Percentiles rank a stretch among this genome's conserved stretches.
phyloP scores from a whole-genome alignment of 1,284 basidiomycete genomes.

The Rhodotorula sp. region DNA sequence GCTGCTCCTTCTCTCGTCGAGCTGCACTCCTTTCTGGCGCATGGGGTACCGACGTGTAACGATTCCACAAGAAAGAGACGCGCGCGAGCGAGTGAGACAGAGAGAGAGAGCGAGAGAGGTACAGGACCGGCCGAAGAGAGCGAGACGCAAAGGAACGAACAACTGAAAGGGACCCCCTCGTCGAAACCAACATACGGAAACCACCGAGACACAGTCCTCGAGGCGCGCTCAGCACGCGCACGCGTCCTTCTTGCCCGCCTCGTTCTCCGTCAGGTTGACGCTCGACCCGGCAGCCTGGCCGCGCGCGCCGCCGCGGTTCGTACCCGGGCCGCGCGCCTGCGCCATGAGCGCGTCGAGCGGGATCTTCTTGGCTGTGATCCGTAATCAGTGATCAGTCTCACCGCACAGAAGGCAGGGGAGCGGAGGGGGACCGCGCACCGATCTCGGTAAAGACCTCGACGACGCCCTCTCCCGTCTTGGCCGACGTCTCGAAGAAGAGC shows the following conservation, averaged over 20 bases:
- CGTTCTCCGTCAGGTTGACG: constrained; percentile 73
- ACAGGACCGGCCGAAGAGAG: background rate
- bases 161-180: background rate
- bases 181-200: background rate
- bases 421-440: constrained; percentile 59
- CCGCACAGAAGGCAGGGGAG: background rate
- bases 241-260: constrained; percentile 67
- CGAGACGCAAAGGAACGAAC: background rate
- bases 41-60: too few relatives aligned
- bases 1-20: too few relatives aligned
- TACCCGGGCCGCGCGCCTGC: constrained; percentile 39
- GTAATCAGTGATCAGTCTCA: background rate
- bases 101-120: background rate
- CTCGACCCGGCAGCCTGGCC: constrained; percentile 2
- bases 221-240: constrained; percentile 64
- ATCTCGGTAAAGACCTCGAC: constrained; percentile 98
- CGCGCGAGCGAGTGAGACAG: too few relatives aligned
- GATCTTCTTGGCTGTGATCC: constrained; percentile 79
- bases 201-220: too few relatives aligned
- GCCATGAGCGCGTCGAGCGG: constrained; percentile 89
- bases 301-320: constrained; percentile 12
- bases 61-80: too few relatives aligned
- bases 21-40: too few relatives aligned
- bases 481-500: constrained; percentile 96
- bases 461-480: constrained; percentile 96